phyloP scores from a whole-genome alignment of 225 moss, liverwort and hornwort species.

The Antitrichia curtipendula region DNA sequence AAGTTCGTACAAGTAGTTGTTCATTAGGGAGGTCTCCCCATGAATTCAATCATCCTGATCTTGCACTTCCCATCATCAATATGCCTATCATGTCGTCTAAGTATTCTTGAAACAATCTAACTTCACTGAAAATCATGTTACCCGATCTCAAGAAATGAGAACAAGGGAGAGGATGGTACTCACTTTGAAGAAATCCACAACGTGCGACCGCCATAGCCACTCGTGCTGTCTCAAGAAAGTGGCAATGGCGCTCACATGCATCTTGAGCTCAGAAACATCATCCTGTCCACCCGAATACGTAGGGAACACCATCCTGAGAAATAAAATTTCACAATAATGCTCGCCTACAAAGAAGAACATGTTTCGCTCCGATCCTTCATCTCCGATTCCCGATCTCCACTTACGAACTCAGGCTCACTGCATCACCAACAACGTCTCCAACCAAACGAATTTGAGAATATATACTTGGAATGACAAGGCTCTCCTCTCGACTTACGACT shows the following conservation, averaged over 20 bases:
- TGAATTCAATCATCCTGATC: no score
- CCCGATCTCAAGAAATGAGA: neutral
- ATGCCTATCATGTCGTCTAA: neutral
- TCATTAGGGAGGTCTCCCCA: neutral
- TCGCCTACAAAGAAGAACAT: neutral
- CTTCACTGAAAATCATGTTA: neutral
- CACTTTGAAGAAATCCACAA: constrained; percentile 54
- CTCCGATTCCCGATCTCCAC: neutral
- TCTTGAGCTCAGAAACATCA: neutral
- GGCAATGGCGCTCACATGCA: constrained; percentile 18
- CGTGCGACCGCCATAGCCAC: constrained; percentile 51
- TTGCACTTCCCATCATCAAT: neutral
- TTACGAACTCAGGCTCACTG: neutral
- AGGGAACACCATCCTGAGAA: neutral
- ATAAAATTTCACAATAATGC: neutral
- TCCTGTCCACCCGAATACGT: neutral
- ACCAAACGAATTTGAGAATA: neutral
- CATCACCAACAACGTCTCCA: neutral
- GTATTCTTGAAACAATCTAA: neutral
- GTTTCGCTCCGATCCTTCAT: neutral
- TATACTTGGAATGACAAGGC: neutral
- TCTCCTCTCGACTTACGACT: neutral
- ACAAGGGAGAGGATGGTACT: neutral
- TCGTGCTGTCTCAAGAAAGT: constrained; percentile 21
- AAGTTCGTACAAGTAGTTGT: neutral